Conservation (phyloP, 495 filamentous ascomycete genomes). For the Glonium stellatum region DNA sequence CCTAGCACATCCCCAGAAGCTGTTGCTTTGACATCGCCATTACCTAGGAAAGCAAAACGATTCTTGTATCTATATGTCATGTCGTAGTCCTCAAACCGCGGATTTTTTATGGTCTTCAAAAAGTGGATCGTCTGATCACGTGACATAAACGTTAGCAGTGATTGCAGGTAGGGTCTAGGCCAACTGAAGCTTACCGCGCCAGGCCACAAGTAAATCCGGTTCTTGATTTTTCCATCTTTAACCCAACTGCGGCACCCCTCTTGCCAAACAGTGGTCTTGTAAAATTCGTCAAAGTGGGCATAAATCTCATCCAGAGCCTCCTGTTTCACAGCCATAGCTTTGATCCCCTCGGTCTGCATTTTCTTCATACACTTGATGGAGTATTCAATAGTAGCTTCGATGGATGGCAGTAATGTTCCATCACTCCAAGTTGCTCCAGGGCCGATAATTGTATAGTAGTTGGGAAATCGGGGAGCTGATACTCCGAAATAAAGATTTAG, state of each 20-base stretch:
- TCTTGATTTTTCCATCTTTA: slow-evolving; percentile 40
- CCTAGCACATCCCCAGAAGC: slow-evolving; percentile 32
- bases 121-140: slow-evolving; percentile 39
- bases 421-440: too few species aligned
- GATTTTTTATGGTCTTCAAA: slow-evolving; percentile 37
- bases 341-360: slow-evolving; percentile 33
- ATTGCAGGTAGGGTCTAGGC: slow-evolving; percentile 4
- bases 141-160: slow-evolving; percentile 23
- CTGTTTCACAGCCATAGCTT: slow-evolving; percentile 32
- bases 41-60: slow-evolving; percentile 38
- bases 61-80: slow-evolving; percentile 37
- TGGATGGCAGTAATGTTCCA: too few species aligned
- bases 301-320: slow-evolving; percentile 35
- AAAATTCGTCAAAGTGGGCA: slow-evolving; percentile 33
- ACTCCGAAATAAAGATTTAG: too few species aligned
- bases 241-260: slow-evolving; percentile 38
- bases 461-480: too few species aligned
- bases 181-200: slow-evolving; percentile 30
- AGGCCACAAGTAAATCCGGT: slow-evolving; percentile 38
- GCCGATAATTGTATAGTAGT: too few species aligned
- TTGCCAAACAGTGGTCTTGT: slow-evolving; percentile 32
- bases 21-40: slow-evolving; percentile 39
- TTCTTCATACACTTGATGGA: too few species aligned
- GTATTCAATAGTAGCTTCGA: too few species aligned
- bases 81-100: slow-evolving; percentile 37